phyloP scores from a whole-genome alignment of 768 basidiomycete species.

The Leccinum uliginosum region DNA sequence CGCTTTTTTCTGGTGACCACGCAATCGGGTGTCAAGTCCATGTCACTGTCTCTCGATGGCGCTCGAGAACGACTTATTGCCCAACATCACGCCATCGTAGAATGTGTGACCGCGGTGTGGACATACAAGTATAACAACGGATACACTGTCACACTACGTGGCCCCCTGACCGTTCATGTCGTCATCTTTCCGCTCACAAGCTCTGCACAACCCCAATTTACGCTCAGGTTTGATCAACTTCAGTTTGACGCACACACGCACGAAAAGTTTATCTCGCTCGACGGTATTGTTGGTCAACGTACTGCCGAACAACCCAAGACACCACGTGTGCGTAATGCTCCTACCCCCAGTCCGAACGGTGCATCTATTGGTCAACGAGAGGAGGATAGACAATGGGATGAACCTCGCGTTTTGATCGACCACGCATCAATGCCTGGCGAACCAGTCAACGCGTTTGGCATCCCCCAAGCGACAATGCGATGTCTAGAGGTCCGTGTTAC shows the following conservation, averaged over 20 bases:
- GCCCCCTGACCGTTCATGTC: slow-evolving; percentile 69
- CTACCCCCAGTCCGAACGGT: slow-evolving; percentile 33
- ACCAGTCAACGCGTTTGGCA: slow-evolving; percentile 84
- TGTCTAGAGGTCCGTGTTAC: slow-evolving; percentile 64
- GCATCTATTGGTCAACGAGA: slow-evolving; percentile 30
- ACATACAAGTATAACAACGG: slow-evolving; percentile 79
- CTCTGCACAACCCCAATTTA: slow-evolving; percentile 20
- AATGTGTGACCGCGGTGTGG: slow-evolving; percentile 74
- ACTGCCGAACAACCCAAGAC: slow-evolving; percentile 39
- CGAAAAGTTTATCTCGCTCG: slow-evolving; percentile 71
- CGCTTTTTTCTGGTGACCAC: slow-evolving; percentile 83
- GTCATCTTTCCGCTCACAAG: slow-evolving; percentile 27
- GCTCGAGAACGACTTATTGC: slow-evolving; percentile 64
- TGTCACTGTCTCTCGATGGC: slow-evolving; percentile 75
- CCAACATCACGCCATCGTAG: slow-evolving; percentile 48
- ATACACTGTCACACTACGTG: slow-evolving; percentile 71
- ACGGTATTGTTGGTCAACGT: slow-evolving; percentile 52
- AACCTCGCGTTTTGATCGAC: slow-evolving; percentile 57
- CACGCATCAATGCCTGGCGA: slow-evolving; percentile 70
- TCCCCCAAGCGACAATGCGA: slow-evolving; percentile 85
- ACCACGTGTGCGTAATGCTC: slow-evolving; percentile 31
- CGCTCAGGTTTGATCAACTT: slow-evolving; percentile 68
- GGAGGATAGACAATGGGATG: slow-evolving; percentile 63
- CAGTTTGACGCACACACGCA: slow-evolving; percentile 69
- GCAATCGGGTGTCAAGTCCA: slow-evolving; percentile 80